Evolutionary conservation across 495 filamentous ascomycete genomes (phyloP).

Genomic region (Penicillium robsamsonii): DNA sequence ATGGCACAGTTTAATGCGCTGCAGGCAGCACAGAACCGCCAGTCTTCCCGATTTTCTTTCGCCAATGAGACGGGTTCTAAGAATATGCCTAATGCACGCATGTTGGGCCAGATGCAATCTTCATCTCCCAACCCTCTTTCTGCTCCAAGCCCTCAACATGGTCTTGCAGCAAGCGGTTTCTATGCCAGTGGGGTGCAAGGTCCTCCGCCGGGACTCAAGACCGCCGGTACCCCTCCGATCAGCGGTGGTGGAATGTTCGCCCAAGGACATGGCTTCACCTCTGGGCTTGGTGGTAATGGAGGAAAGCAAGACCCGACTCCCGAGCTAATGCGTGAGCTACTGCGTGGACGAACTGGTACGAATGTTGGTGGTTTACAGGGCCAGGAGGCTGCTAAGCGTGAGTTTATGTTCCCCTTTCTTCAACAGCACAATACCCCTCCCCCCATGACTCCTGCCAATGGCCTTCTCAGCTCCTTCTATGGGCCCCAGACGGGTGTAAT

Average conservation of each 20-base stretch:
- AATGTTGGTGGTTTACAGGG: slow-evolving; percentile 59
- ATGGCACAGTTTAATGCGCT: slow-evolving; percentile 48
- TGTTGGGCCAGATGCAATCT: slow-evolving; percentile 89
- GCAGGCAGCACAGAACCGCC: slow-evolving; percentile 72
- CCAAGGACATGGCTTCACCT: slow-evolving; percentile 72
- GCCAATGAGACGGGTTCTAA: slow-evolving; percentile 80
- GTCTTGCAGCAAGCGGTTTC: slow-evolving; percentile 40
- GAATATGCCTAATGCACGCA: slow-evolving; percentile 74
- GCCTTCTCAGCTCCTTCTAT: slow-evolving; percentile 86
- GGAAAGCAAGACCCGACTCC: slow-evolving; percentile 71
- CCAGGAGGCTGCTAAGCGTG: slow-evolving; percentile 90
- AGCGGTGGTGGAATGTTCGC: slow-evolving; percentile 73
- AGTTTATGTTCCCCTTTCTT: slow-evolving; percentile 83
- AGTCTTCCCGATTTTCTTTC: slow-evolving; percentile 87
- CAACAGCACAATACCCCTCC: slow-evolving; percentile 82
- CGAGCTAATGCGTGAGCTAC: slow-evolving; percentile 76
- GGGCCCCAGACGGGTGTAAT: slow-evolving; percentile 77
- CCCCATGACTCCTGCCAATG: slow-evolving; percentile 86
- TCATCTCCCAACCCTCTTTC: slow-evolving; percentile 57
- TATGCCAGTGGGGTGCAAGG: slow-evolving; percentile 71
- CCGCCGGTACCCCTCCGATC: slow-evolving; percentile 85
- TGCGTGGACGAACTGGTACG: slow-evolving; percentile 58
- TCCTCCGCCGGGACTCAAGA: slow-evolving; percentile 93
- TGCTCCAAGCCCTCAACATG: slow-evolving; percentile 52
- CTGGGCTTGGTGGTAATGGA: slow-evolving; percentile 61